Evolutionary conservation across 805 yeast species (phyloP).

Genomic region (Lipomyces yamadae): DNA sequence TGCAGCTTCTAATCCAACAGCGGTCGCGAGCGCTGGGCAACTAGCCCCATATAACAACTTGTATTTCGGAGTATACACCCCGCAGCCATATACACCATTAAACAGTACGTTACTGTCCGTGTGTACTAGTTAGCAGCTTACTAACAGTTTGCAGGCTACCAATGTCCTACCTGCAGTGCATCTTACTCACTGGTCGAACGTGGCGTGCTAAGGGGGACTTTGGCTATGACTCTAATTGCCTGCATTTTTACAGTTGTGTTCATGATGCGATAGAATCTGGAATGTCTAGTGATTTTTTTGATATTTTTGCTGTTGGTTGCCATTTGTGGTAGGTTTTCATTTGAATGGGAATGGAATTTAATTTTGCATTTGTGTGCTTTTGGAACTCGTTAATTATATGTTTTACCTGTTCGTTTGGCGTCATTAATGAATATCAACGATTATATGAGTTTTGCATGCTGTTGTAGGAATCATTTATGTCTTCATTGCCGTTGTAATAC

Average conservation of each 20-base stretch:
- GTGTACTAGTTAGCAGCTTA: not conserved
- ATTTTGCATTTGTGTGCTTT: not conserved
- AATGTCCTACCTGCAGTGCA: constrained; percentile 27
- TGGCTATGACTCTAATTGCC: constrained; percentile 15
- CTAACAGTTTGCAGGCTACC: constrained; percentile 12
- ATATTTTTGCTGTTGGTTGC: not conserved
- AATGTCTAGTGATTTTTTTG: not conserved
- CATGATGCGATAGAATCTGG: constrained; percentile 18
- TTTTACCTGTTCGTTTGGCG: not conserved
- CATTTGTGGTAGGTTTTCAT: not conserved
- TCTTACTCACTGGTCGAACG: constrained; percentile 24
- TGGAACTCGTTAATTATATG: not conserved
- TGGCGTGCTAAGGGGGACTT: constrained; percentile 18
- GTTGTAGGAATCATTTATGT: not conserved
- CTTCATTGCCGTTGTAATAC: not conserved
- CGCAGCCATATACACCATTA: constrained; percentile 46
- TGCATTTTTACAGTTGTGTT: constrained; percentile 14
- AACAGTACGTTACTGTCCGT: constrained; percentile 10
- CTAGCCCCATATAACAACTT: constrained; percentile 42
- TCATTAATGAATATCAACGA: not conserved
- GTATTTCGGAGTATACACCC: constrained; percentile 48
- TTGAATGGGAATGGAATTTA: not conserved
- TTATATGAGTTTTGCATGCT: not conserved
- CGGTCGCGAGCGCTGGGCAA: constrained; percentile 46
- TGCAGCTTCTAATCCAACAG: constrained; percentile 41